phyloP scores from a whole-genome alignment of 805 yeast genomes.

The Geotrichum ghanense region DNA sequence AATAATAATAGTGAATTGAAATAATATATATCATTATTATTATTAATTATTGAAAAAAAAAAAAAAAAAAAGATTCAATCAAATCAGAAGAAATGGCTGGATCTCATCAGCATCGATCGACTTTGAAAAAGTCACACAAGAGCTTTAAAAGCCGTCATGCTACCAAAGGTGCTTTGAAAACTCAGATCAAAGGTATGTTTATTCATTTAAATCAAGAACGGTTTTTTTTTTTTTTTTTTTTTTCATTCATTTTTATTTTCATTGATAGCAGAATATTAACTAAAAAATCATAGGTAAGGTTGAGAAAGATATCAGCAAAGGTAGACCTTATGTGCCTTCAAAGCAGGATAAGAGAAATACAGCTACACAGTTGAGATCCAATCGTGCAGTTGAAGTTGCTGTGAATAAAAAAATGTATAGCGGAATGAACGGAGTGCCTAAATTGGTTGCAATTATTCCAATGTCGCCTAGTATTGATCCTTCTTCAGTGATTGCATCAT shows the following conservation, averaged over 20 bases:
- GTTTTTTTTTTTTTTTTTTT: background rate
- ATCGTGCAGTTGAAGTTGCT: conserved; percentile 52
- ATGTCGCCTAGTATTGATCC: conserved; percentile 58
- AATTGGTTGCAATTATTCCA: conserved; percentile 71
- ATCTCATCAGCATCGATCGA: conserved; percentile 48
- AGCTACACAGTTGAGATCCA: conserved; percentile 63
- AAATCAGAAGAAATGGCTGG: conserved; percentile 31
- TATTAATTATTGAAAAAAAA: too few species aligned
- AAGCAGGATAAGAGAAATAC: conserved; percentile 64
- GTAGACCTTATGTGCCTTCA: conserved; percentile 23
- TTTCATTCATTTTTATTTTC: too few species aligned
- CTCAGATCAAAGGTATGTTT: conserved; percentile 34
- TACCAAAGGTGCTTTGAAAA: conserved; percentile 77
- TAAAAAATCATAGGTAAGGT: conserved; percentile 86
- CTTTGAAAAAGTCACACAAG: conserved; percentile 76
- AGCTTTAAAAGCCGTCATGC: conserved; percentile 88
- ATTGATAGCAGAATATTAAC: too few species aligned
- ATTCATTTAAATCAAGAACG: conserved; percentile 5
- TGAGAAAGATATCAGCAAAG: conserved; percentile 43
- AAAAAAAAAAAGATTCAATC: too few species aligned
- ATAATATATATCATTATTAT: too few species aligned
- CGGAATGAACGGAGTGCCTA: conserved; percentile 70
- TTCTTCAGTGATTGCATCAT: conserved; percentile 16
- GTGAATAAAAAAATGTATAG: conserved; percentile 62
- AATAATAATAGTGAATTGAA: too few species aligned